Percentiles rank a stretch among this genome's conserved stretches.
Conservation (phyloP, 441 rosid species). For the Bruguiera hainesii region DNA sequence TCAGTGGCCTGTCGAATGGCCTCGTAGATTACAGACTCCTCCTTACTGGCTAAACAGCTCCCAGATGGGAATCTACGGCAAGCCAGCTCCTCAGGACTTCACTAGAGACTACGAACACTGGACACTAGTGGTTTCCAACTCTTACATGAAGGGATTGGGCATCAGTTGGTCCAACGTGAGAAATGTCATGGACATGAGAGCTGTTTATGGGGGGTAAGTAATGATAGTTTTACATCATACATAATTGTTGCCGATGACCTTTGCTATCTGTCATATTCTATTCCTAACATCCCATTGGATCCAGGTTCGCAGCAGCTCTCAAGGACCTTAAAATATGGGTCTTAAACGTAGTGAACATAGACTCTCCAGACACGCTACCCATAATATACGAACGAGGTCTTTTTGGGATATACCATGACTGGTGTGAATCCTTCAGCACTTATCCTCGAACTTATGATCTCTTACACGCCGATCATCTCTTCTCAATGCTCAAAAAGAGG, state of each 20-base stretch:
- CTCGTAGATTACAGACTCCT: conserved; percentile 53
- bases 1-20: conserved; percentile 85
- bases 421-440: conserved; percentile 96
- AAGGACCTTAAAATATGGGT: conserved; percentile 84
- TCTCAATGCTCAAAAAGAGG: conserved; percentile 77
- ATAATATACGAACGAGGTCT: conserved; percentile 89
- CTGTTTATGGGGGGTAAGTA: conserved; percentile 88
- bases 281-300: neutral
- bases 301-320: conserved; percentile 90
- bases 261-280: neutral
- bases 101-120: conserved; percentile 71
- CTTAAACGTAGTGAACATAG: conserved; percentile 70
- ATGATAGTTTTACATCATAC: neutral
- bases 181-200: conserved; percentile 96
- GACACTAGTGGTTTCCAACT: conserved; percentile 64
- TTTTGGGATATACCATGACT: conserved; percentile 91
- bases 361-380: conserved; percentile 91
- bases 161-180: conserved; percentile 87
- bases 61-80: conserved; percentile 92
- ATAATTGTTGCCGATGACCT: neutral
- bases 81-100: conserved; percentile 86
- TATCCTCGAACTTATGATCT: conserved; percentile 89
- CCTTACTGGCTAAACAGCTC: conserved; percentile 90
- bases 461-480: conserved; percentile 92
- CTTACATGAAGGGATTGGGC: conserved; percentile 79